Base-by-base conservation (phyloP, 2,329 filamentous ascomycete genomes). In the Neofusicoccum cordaticola region DNA sequence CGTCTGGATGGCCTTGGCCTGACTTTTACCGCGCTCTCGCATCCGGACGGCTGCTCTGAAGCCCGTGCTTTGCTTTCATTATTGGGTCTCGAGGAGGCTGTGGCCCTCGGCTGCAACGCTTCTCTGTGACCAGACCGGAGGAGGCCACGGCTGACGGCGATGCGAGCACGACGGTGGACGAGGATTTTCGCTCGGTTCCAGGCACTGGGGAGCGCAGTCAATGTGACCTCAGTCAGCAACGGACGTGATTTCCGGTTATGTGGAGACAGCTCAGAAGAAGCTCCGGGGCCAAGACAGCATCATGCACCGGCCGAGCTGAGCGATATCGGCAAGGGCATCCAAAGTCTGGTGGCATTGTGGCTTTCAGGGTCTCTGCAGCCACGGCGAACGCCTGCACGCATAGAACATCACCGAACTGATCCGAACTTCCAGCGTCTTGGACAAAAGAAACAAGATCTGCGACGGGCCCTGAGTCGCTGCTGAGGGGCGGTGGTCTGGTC, bases 271-370 rank as follows among this genome's bases (percentile, higher is more conserved):
- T 58, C 41, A 48, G 45, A 48, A 48, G 22, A 19, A 12, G 12
- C 45, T 12, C 19, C 9, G 4, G 4, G 27, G 47, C 22, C 13
- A 34, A 51, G 47, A 12, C 27, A 35, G 17, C 22, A 8, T 34
- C 35, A 45, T 58, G 53, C 53, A 13, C 35, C 13, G 0, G 35
- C 17, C 4, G 17, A 56, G 17, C 9, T 17, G 15, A 19, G 53
- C 53, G 53, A 58, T 58, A 45, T 58, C 53, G 53, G 53, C 53
- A 45, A 56, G 53, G 53, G 53, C 53, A 58, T 19, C 53, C 19
- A 45, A 58, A 58, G 13, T 45, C 37, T 1, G 52, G 11, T 12
- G 37, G 11, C 19, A 41, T 19, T 57, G 27, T 31, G 27, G 27
- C 27, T 31, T 31, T 31, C 52, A 42, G 19, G 37, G 37, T 57